Conservation (phyloP, 768 basidiomycete genomes). For the Hygrocybe punicea region DNA sequence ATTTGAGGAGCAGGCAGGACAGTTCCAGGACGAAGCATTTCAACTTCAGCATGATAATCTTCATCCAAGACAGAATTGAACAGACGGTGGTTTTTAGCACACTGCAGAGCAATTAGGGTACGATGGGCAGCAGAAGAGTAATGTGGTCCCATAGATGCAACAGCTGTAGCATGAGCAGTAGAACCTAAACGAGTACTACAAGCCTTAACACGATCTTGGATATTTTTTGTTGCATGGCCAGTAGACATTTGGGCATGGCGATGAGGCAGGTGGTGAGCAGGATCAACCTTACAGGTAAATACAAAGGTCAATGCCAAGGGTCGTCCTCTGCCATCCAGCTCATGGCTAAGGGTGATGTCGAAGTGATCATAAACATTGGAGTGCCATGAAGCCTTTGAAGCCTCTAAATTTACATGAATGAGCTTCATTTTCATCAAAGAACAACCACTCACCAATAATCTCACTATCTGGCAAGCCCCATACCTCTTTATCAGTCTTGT, state of each 20-base stretch:
- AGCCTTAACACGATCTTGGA: neutral
- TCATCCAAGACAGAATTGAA: constrained; percentile 25
- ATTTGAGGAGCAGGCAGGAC: constrained; percentile 23
- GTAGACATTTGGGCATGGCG: constrained; percentile 1
- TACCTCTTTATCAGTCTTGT: constrained; percentile 9
- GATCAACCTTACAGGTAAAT: constrained; percentile 12
- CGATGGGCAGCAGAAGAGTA: constrained; percentile 17
- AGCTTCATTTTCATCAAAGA: neutral
- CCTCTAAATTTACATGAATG: neutral
- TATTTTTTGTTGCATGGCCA: constrained; percentile 12
- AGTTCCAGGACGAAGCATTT: constrained; percentile 27
- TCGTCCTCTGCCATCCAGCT: neutral
- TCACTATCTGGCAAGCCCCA: constrained; percentile 11
- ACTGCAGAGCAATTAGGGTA: constrained; percentile 25
- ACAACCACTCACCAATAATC: constrained; percentile 12
- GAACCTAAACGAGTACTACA: neutral
- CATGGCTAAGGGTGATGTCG: constrained; percentile 9
- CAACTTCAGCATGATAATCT: constrained; percentile 24
- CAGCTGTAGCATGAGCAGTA: neutral
- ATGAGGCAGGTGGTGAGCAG: neutral
- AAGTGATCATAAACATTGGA: constrained; percentile 18
- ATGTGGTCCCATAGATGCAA: neutral
- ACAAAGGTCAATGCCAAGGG: neutral
- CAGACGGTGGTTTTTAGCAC: constrained; percentile 15
- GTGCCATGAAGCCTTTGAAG: constrained; percentile 6